A percentile compares a stretch with the other conserved stretches of the same genome.
Evolutionary conservation across 202 grass and related monocot genomes (phyloP).

Genomic region (Musa balbisiana): DNA sequence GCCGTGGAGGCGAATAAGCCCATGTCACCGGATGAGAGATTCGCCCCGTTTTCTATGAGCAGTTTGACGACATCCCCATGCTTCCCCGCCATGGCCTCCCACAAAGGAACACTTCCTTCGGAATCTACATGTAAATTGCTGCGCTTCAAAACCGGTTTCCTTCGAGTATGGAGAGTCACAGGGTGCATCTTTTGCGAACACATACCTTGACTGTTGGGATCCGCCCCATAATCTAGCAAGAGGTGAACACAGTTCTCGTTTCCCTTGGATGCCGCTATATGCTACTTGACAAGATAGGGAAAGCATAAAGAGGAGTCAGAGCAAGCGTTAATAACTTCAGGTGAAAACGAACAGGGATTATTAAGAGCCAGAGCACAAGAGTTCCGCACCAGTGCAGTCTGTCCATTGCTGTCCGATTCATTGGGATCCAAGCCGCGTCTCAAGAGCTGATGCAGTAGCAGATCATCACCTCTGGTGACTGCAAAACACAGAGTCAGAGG

Average conservation of each 20-base stretch:
- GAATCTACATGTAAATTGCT: conserved; percentile 29
- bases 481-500: conserved; percentile 83
- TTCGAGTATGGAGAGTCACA: no score
- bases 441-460: conserved; percentile 73
- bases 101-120: conserved; percentile 70
- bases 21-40: conserved; percentile 49
- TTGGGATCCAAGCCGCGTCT: conserved; percentile 72
- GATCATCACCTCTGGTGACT: conserved; percentile 61
- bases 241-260: conserved; percentile 53
- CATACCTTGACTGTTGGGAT: conserved; percentile 72
- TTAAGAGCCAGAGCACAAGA: conserved; percentile 3
- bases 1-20: conserved; percentile 44
- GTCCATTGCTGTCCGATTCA: conserved; percentile 70
- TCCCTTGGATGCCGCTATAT: conserved; percentile 78
- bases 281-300: conserved; percentile 33
- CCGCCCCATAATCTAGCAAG: conserved; percentile 66
- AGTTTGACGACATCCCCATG: conserved; percentile 47
- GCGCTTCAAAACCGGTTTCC: no score
- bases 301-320: not conserved
- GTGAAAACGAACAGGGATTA: not conserved
- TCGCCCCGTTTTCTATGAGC: conserved; percentile 38
- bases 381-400: conserved; percentile 54
- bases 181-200: not conserved
- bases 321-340: not conserved
- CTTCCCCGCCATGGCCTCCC: conserved; percentile 66